Percentiles rank a stretch among this genome's conserved stretches.
Evolutionary conservation across 139 green algal genomes (phyloP).

Genomic region (Chlorokybus atmophyticus): DNA sequence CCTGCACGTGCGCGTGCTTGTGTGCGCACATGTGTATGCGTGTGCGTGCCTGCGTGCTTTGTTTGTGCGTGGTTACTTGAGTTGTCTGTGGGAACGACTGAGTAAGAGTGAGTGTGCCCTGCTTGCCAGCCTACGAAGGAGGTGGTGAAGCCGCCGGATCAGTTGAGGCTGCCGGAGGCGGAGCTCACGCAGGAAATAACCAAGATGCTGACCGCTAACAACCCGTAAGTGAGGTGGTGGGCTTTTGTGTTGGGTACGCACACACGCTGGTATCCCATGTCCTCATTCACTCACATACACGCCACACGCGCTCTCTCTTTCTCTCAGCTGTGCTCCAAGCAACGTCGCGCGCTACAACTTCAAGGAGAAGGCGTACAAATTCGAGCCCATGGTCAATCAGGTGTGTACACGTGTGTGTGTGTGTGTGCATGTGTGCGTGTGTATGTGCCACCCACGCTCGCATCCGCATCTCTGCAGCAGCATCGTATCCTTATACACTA

Average conservation of each 20-base stretch:
- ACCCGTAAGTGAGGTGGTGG: slow-evolving; percentile 32
- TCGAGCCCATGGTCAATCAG: slow-evolving; percentile 78
- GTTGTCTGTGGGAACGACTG: too few relatives aligned
- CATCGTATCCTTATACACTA: too few relatives aligned
- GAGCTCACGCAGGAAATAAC: slow-evolving; percentile 73
- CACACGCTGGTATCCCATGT: background rate
- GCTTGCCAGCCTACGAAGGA: background rate
- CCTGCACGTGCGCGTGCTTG: too few relatives aligned
- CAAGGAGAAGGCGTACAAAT: slow-evolving; percentile 46
- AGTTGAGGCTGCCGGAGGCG: slow-evolving; percentile 42
- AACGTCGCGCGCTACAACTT: slow-evolving; percentile 70
- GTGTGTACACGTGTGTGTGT: too few relatives aligned
- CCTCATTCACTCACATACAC: slow-evolving; percentile 8
- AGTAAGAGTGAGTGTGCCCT: too few relatives aligned
- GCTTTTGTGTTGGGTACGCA: background rate
- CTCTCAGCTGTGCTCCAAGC: slow-evolving; percentile 30
- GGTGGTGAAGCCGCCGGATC: slow-evolving; percentile 13
- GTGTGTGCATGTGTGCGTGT: too few relatives aligned
- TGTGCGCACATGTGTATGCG: too few relatives aligned
- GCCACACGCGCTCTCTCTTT: background rate
- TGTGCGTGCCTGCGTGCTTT: too few relatives aligned
- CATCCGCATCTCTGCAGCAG: too few relatives aligned
- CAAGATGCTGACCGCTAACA: slow-evolving; percentile 71
- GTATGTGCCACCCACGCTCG: too few relatives aligned
- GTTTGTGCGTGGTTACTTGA: too few relatives aligned